Conservation (phyloP, 75 land plant species). For the Selaginella tamariscina region DNA sequence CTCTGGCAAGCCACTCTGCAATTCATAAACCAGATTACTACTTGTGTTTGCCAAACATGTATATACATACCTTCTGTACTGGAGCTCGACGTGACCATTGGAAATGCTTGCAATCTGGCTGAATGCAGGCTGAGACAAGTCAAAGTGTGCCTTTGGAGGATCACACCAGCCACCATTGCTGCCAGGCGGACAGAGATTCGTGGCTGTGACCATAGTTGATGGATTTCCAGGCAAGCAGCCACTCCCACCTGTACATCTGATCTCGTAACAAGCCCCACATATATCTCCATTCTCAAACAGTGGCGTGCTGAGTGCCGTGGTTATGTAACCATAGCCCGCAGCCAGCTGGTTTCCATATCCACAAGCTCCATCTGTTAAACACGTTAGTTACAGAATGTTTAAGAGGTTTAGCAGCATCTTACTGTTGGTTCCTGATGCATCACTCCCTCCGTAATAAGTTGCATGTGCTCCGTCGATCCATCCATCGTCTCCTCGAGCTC, state of each 20-base stretch:
- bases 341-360: constrained; percentile 22
- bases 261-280: constrained; percentile 27
- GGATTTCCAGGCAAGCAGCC: constrained; percentile 19
- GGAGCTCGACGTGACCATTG: constrained; percentile 17
- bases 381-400: too few species aligned
- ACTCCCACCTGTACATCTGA: constrained; percentile 11
- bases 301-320: constrained; percentile 24
- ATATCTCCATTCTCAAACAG: constrained; percentile 24
- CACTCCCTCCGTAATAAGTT: neutral
- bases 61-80: constrained; percentile 17
- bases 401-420: too few species aligned
- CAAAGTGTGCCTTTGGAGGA: constrained; percentile 24
- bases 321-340: constrained; percentile 22
- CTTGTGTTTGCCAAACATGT: neutral
- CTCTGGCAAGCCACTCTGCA: constrained; percentile 28
- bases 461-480: neutral
- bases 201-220: constrained; percentile 23
- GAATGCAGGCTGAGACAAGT: constrained; percentile 22
- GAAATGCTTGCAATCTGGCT: constrained; percentile 17
- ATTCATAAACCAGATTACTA: neutral
- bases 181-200: constrained; percentile 29
- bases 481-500: neutral
- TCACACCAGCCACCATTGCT: constrained; percentile 32
- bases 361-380: constrained; percentile 25
- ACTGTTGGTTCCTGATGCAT: neutral